phyloP scores from a whole-genome alignment of 495 filamentous ascomycete species.

The Xylaria acuta region DNA sequence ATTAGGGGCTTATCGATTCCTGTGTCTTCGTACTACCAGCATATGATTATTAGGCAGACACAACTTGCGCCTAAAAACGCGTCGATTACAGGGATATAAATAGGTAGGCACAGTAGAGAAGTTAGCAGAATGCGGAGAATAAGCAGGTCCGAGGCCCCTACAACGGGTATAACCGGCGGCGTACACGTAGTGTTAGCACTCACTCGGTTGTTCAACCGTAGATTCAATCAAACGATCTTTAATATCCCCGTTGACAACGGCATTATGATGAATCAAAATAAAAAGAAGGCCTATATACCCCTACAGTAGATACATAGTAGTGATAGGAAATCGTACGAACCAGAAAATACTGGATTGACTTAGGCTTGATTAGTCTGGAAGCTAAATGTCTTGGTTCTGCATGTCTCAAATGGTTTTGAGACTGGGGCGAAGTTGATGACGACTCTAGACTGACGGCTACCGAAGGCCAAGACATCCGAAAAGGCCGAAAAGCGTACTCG shows the following conservation, averaged over 20 bases:
- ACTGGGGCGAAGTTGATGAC: slow-evolving; percentile 3
- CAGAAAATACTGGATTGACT: not conserved
- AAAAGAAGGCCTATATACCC: too few relatives aligned
- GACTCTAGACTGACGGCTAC: slow-evolving; percentile 1
- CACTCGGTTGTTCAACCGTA: too few relatives aligned
- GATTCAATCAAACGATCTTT: too few relatives aligned
- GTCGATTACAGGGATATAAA: not conserved
- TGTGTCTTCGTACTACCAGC: not conserved
- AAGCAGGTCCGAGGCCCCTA: not conserved
- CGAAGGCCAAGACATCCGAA: not conserved
- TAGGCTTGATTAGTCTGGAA: not conserved
- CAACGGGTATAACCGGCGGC: too few relatives aligned
- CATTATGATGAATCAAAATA: not conserved
- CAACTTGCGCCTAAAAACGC: not conserved
- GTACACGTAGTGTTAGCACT: too few relatives aligned
- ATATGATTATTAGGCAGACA: not conserved
- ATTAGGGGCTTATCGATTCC: not conserved
- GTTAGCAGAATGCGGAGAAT: not conserved
- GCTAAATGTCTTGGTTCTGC: not conserved
- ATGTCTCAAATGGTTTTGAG: not conserved
- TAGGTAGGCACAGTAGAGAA: not conserved
- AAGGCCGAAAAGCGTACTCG: not conserved
- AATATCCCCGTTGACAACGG: not conserved
- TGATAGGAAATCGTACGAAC: not conserved
- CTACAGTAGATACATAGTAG: not conserved